Evolutionary conservation across 345 rosid genomes (phyloP), one percentile per base, ranked within the genome.

Genomic region (Citrus sp.): DNA sequence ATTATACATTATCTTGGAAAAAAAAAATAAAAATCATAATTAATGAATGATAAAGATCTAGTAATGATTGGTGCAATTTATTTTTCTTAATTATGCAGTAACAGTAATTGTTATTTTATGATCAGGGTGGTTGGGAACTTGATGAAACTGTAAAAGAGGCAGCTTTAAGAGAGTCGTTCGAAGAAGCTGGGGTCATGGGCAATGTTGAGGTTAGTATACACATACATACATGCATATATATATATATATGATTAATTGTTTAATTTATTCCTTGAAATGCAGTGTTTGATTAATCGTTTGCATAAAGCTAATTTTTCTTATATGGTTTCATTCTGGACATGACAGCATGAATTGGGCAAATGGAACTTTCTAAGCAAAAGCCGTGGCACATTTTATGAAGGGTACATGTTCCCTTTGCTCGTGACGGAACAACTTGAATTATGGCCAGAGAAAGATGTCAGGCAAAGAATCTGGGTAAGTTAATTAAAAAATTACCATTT

Each of bases 61-160:
- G 18, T 16, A 18, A 51, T 54, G 19, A 54, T 54, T 54, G 58
- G 22, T 54, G 22, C 25, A 7, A 13, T 40, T 35, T 38, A 1
- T 35, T 67, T 9, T 35, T 9, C 25, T 59, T n/a, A 2, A 6
- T 21, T 67, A 25, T 66, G 74, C 22, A 79, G 59, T 80, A 40
- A 77, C 67, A 35, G 7, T 10, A 12, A 37, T 67, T 22, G 25
- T 30, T 51, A 38, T 22, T 30, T 9, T 54, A 13, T 71, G 46
- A 67, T 56, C 73, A 94, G 98, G 97, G 98, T 78, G 98, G 98
- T 54, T 94, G 98, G 98, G 98, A 94, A 79, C 85, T 94, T 54
- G 97, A 94, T 84, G 98, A 94, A 90, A 85, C 97, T 56, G 72
- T 84, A 6, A 88, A 90, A 77, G 91, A 92, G 86, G 96, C 98